Percentiles rank a stretch among this genome's conserved stretches.
Conservation (phyloP, 2,329 filamentous ascomycete genomes). For the Aureobasidium musti region DNA sequence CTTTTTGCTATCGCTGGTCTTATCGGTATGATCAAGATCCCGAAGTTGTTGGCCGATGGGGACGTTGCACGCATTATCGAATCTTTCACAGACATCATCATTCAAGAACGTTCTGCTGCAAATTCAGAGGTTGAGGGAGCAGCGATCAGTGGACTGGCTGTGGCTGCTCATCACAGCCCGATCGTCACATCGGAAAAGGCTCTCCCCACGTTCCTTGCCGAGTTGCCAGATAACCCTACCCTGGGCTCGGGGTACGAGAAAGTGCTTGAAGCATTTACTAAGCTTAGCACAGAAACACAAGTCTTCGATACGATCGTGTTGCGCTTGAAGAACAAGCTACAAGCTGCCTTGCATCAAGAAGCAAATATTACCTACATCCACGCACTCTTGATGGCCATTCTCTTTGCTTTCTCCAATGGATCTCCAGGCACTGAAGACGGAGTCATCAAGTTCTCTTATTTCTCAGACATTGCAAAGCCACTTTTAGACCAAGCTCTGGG, state of each 20-base stretch:
- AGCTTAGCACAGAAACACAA: slow-evolving; percentile 62
- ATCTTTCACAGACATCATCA: slow-evolving; percentile 61
- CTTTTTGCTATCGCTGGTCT: slow-evolving; percentile 50
- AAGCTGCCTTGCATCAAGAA: slow-evolving; percentile 56
- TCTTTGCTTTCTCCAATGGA: slow-evolving; percentile 62
- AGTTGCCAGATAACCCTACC: slow-evolving; percentile 58
- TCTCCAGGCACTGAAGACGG: slow-evolving; percentile 49
- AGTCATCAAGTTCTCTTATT: slow-evolving; percentile 46
- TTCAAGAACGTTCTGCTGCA: slow-evolving; percentile 59
- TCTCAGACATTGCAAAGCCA: slow-evolving; percentile 51
- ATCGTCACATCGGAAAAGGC: slow-evolving; percentile 64
- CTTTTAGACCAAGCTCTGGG: slow-evolving; percentile 45
- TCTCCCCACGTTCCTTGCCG: slow-evolving; percentile 66
- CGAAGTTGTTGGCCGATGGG: slow-evolving; percentile 46
- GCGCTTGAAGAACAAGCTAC: slow-evolving; percentile 64
- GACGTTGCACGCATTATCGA: slow-evolving; percentile 56
- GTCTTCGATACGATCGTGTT: slow-evolving; percentile 65
- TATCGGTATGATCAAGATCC: slow-evolving; percentile 47
- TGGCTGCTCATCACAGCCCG: slow-evolving; percentile 64
- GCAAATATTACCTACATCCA: slow-evolving; percentile 58
- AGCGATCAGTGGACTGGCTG: slow-evolving; percentile 60
- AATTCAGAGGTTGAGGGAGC: slow-evolving; percentile 60
- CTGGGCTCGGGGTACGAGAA: slow-evolving; percentile 55
- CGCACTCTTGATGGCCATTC: slow-evolving; percentile 61
- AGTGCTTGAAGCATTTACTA: slow-evolving; percentile 64